Evolutionary conservation across 352 stramenopile species (phyloP), one percentile per base, ranked within the genome.

Genomic region (Pythium vanterpoolii): DNA sequence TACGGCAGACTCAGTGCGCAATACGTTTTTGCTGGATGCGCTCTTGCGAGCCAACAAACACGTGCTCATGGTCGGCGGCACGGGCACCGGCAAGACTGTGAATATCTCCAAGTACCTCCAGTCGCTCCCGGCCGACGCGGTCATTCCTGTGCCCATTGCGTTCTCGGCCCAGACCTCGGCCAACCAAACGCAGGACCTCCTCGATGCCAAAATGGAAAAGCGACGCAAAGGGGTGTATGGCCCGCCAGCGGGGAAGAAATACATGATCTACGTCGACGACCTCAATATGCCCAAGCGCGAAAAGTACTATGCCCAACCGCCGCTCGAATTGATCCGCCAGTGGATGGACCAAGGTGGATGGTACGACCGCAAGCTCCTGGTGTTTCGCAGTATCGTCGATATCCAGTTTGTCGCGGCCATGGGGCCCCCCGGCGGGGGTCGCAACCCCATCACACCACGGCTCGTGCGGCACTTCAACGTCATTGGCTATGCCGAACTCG

Each of bases 251-350:
- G 92, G 94, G 5, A 98, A 97, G 65, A 90, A 91, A 28, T 96
- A 93, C 63, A 92, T 98, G 34, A 74, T 98, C n/a, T 97, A 98
- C 64, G 86, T 98, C 34, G 95, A 98, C 64, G 95, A 98, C 65
- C 62, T 98, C 7, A 98, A 98, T 68, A 98, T 98, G 95, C 93
- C 95, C 14, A 96, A 97, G 67, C 83, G 86, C 16, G 93, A 98
- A 56, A 95, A 93, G 49, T 98, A 95, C 59, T 96, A 96, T 50
- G 94, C 95, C 0, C 93, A 98, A 72, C 95, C 95, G 24, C 93
- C 95, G 3, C 75, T 98, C n/a, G 95, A 98, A 64, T 71, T 98
- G 26, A 77, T 98, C 39, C 84, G 93, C 1, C 93, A 98, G 68
- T 98, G 88, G 87, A 96, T 98, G 44, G 88, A 97, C 53, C 92